phyloP scores from a whole-genome alignment of 768 basidiomycete genomes.

The Lactarius trivialis region DNA sequence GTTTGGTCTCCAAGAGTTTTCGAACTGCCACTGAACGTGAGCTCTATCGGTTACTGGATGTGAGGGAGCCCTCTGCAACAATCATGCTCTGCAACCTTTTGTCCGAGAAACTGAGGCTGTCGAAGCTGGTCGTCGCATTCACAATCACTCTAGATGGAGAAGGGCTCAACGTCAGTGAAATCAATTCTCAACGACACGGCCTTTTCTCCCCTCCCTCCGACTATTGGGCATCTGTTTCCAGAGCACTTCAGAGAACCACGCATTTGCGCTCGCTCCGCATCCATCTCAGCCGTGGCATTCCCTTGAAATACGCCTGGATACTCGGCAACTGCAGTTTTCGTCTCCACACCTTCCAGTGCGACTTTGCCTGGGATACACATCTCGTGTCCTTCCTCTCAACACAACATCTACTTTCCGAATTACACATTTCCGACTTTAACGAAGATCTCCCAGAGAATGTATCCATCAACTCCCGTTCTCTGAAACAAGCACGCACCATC shows the following conservation, averaged over 20 bases:
- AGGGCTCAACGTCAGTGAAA: conserved; percentile 22
- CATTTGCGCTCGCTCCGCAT: conserved; percentile 49
- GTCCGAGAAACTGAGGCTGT: conserved; percentile 40
- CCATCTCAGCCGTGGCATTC: conserved; percentile 30
- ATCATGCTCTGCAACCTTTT: conserved; percentile 44
- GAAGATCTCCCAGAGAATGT: conserved; percentile 25
- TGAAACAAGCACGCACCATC: conserved; percentile 32
- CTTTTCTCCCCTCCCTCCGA: conserved; percentile 29
- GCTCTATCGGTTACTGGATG: conserved; percentile 52
- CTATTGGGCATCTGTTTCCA: conserved; percentile 47
- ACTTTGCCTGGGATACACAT: conserved; percentile 55
- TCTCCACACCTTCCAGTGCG: conserved; percentile 57
- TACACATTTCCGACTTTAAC: conserved; percentile 37
- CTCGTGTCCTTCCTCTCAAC: conserved; percentile 48
- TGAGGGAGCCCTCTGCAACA: conserved; percentile 37
- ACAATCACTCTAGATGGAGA: conserved; percentile 40
- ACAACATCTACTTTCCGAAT: conserved; percentile 43
- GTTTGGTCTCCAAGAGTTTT: conserved; percentile 52
- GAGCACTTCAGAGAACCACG: conserved; percentile 41
- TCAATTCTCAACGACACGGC: conserved; percentile 24
- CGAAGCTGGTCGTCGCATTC: conserved; percentile 46
- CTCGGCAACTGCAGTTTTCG: conserved; percentile 41
- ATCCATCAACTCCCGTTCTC: conserved; percentile 24
- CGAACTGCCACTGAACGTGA: conserved; percentile 48
- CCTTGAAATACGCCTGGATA: conserved; percentile 34